A percentile compares a stretch with the other conserved stretches of the same genome.
phyloP scores from a whole-genome alignment of 75 land plant genomes.

The Pinus taeda region DNA sequence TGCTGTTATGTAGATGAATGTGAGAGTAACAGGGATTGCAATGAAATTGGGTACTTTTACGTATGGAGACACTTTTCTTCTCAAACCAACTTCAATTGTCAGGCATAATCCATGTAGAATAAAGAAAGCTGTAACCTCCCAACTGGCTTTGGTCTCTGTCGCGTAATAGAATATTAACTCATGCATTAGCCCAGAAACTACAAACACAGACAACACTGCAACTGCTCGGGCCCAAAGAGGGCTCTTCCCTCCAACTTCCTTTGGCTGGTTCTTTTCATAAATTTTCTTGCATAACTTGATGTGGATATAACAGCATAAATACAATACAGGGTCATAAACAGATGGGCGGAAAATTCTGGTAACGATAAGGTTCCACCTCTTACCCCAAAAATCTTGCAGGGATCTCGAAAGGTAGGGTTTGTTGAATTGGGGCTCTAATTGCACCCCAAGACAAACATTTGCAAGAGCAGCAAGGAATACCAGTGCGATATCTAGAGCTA shows the following conservation, averaged over 20 bases:
- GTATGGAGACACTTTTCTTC: conserved; percentile 5
- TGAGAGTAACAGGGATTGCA: conserved; percentile 16
- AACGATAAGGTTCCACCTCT: conserved; percentile 49
- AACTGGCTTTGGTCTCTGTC: conserved; percentile 35
- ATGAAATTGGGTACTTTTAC: conserved; percentile 5
- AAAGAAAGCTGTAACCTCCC: conserved; percentile 70
- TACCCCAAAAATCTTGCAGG: conserved; percentile 60
- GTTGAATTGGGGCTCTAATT: conserved; percentile 52
- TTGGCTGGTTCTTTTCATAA: not conserved
- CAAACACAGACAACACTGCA: conserved; percentile 36
- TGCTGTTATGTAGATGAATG: conserved; percentile 27
- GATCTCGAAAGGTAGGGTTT: conserved; percentile 50
- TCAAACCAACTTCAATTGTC: conserved; percentile 28
- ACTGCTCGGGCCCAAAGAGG: conserved; percentile 14
- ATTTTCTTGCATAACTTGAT: not conserved
- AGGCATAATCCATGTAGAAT: conserved; percentile 52
- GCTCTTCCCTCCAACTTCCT: conserved; percentile 2
- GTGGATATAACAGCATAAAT: not conserved
- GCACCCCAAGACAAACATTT: conserved; percentile 22
- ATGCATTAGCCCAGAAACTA: conserved; percentile 81
- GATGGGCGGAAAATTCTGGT: conserved; percentile 33
- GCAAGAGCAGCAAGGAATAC: conserved; percentile 28
- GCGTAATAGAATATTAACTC: conserved; percentile 55
- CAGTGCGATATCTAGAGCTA: conserved; percentile 31
- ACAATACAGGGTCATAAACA: conserved; percentile 37